Evolutionary conservation across 768 basidiomycete genomes (phyloP).

Genomic region (Termitomyces sp.): DNA sequence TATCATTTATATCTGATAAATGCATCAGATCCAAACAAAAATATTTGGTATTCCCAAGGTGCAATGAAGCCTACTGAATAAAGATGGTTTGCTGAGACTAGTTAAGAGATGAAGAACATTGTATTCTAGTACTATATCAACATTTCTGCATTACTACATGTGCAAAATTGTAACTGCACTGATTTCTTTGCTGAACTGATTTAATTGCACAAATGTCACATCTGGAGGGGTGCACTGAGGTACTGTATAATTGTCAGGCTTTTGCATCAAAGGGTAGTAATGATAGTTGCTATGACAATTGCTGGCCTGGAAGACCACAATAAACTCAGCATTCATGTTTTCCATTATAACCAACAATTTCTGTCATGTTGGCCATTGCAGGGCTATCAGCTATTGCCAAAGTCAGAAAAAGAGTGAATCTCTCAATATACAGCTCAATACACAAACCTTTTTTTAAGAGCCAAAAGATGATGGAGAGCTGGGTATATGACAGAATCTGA

Average conservation of each 20-base stretch:
- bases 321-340: constrained; percentile 28
- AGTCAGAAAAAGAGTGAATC: constrained; percentile 15
- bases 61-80: constrained; percentile 27
- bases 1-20: too few relatives aligned
- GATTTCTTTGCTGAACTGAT: not conserved
- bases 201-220: constrained; percentile 11
- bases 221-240: constrained; percentile 20
- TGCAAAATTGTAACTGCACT: too few relatives aligned
- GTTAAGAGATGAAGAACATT: not conserved
- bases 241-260: constrained; percentile 20
- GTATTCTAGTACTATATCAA: too few relatives aligned
- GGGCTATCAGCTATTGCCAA: constrained; percentile 27
- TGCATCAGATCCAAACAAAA: too few relatives aligned
- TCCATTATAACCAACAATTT: constrained; percentile 26
- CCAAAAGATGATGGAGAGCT: constrained; percentile 21
- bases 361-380: constrained; percentile 20
- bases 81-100: constrained; percentile 5
- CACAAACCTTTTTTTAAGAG: constrained; percentile 6
- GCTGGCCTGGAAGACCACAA: constrained; percentile 22
- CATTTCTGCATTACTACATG: too few relatives aligned
- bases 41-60: constrained; percentile 24
- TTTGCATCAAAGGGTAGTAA: not conserved
- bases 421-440: constrained; percentile 12
- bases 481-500: constrained; percentile 12
- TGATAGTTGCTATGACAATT: constrained; percentile 14